Evolutionary conservation across 345 rosid species (phyloP), one percentile per base, ranked within the genome.

Genomic region (Arabis hirsuta): DNA sequence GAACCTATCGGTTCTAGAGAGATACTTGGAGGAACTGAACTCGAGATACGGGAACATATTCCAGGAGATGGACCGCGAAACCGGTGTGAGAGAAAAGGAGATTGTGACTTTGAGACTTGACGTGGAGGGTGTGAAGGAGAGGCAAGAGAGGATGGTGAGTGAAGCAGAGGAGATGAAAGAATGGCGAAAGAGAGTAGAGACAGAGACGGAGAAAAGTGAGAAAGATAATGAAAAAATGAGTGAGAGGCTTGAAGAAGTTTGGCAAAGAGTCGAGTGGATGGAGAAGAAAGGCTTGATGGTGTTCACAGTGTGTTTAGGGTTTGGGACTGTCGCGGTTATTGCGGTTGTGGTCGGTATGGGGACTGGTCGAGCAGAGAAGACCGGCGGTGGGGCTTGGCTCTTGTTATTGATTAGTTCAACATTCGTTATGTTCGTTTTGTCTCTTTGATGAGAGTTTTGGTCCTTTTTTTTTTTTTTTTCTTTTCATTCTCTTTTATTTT

Each of bases 11-110:
- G 90, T 90, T 20, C 71, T 96, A 71, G 99, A 92, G 81, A 84
- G 88, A 27, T 92, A 96, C 78, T 68, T 96, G 41, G 99, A 92
- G 77, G 96, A 90, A 62, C 59, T 96, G 72, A 92, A 83, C 82
- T 76, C 84, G 34, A 90, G 84, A 73, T 92, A 92, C 1, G 82
- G 89, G 2, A 81, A 62, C 65, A 91, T 90, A 62, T 88, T 90
- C 66, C 86, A 85, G 76, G 99, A 82, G 52, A 79, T 92, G 61
- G 95, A 87, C 63, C 47, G 72, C 19, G 99, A 92, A 76, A 78
- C 87, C 4, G 80, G 50, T 50, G 87, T 73, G 46, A 87, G 90
- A 80, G 86, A 83, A 62, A 24, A 22, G 58, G 67, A 76, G 50
- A 22, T 90, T 14, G 85, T 74, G 78, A 83, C 78, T 45, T 78